A percentile compares a stretch with the other conserved stretches of the same genome.
Evolutionary conservation across 129 eudicot genomes (phyloP).

Genomic region (Flaveria linearis): DNA sequence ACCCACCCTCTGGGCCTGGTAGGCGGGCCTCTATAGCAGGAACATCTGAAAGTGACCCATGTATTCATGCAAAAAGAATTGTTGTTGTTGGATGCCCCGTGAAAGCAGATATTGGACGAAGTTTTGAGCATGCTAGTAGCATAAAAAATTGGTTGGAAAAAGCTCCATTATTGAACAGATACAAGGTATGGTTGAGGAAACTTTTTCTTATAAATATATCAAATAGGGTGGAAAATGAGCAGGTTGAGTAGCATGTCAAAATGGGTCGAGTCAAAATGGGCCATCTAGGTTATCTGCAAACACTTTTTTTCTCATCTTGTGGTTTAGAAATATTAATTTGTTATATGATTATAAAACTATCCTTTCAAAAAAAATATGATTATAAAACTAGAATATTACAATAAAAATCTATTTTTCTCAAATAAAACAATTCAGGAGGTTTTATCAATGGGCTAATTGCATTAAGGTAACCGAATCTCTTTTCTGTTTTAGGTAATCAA

Average conservation of each 20-base stretch:
- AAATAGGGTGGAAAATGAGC: background rate
- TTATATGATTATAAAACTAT: too few species aligned
- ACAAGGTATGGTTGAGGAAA: slow-evolving; percentile 50
- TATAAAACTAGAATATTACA: slow-evolving; percentile 4
- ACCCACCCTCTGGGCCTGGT: slow-evolving; percentile 46
- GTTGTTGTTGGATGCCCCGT: slow-evolving; percentile 60
- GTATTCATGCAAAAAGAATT: slow-evolving; percentile 82
- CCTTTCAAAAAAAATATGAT: too few species aligned
- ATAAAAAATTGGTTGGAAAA: slow-evolving; percentile 74
- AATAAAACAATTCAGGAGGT: background rate
- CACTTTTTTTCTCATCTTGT: background rate
- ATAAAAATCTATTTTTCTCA: background rate
- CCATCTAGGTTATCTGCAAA: background rate
- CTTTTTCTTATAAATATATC: background rate
- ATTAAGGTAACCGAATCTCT: background rate
- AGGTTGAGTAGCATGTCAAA: background rate
- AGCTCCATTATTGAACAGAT: slow-evolving; percentile 71
- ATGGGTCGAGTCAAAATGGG: background rate
- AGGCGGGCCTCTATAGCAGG: slow-evolving; percentile 79
- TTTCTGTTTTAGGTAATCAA: background rate
- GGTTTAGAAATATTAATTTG: background rate
- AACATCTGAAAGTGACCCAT: slow-evolving; percentile 57
- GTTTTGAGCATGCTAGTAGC: slow-evolving; percentile 52
- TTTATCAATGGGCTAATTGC: slow-evolving; percentile 4
- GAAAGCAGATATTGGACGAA: slow-evolving; percentile 51